Base-by-base conservation (phyloP, 148 eudicot genomes). In the Limonium bicolor region DNA sequence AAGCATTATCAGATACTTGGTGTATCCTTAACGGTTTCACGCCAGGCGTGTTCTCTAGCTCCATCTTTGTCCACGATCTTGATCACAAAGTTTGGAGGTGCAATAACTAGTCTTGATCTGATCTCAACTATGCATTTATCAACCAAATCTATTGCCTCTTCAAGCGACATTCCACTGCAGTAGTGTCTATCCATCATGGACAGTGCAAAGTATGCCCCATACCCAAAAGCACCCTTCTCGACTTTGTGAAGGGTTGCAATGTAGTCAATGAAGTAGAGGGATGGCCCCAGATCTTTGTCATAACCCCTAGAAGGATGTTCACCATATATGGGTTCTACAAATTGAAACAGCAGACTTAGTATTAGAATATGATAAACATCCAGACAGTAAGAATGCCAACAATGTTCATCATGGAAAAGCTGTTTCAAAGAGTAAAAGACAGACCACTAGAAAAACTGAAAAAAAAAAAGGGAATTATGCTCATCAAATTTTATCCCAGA, bases 151-250 rank as follows among this genome's bases (percentile, higher is more conserved):
- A 72, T 53, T 2, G 95, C 90, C 52, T 85, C 86, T 24, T 85
- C 95, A 4, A 80, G 50, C 0, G 76, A 61, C 95, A 84, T 84
- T 58, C 71, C 70, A 17, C 59, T 58, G 34, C 53, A 75, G 67
- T 73, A 85, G 62, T 76, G 78, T 37, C 86, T 51, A 57, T 85
- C 95, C 95, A 85, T 80, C 95, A 77, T 73, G 56, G 95, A 25
- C 30, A 85, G 92, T 7, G 86, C 49, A 32, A 85, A 85, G 50
- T 66, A 85, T 48, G 90, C 56, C 17, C 95, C 95, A 9, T 85
- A 85, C 17, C 95, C 90, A 53, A 80, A 80, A 0, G 90, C 95
- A 11, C 71, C 95, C 60, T 80, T 80, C 50, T 80, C 85, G 8
- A 85, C 69, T 61, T 85, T 85, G 86, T 80, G 85, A 33, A 80